Conservation (phyloP, 176 grass and related monocot species). For the Bromus sterilis region DNA sequence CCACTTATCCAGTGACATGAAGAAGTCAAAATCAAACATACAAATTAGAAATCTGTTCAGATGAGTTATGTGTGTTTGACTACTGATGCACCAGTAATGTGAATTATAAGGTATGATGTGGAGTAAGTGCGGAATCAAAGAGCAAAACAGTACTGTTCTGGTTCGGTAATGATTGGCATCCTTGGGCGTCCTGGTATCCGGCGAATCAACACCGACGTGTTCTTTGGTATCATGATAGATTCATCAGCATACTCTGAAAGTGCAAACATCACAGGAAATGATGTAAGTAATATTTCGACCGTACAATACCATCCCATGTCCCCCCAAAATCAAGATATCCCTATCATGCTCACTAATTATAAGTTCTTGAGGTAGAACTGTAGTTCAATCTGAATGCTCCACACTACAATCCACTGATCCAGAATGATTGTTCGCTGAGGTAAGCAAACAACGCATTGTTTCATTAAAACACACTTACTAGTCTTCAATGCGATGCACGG, state of each 20-base stretch:
- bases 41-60: not conserved
- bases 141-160: constrained; percentile 72
- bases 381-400: not conserved
- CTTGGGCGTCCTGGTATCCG: constrained; percentile 85
- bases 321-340: not conserved
- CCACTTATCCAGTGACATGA: constrained; percentile 5
- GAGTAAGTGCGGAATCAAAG: constrained; percentile 42
- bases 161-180: constrained; percentile 70
- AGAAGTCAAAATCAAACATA: constrained; percentile 14
- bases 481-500: not conserved
- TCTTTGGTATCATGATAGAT: constrained; percentile 92
- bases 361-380: not conserved
- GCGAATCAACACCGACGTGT: constrained; percentile 94
- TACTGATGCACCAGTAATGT: constrained; percentile 4
- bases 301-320: constrained; percentile 15
- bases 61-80: constrained; percentile 1
- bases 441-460: constrained; percentile 5
- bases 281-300: constrained; percentile 24
- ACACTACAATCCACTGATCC: not conserved
- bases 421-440: not conserved
- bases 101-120: constrained; percentile 19
- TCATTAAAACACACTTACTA: not conserved
- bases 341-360: not conserved
- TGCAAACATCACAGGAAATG: constrained; percentile 31
- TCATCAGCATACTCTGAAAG: constrained; percentile 98